A percentile compares a stretch with the other conserved stretches of the same genome.
Evolutionary conservation across 129 eudicot genomes (phyloP).

Genomic region (Tagetes erecta): DNA sequence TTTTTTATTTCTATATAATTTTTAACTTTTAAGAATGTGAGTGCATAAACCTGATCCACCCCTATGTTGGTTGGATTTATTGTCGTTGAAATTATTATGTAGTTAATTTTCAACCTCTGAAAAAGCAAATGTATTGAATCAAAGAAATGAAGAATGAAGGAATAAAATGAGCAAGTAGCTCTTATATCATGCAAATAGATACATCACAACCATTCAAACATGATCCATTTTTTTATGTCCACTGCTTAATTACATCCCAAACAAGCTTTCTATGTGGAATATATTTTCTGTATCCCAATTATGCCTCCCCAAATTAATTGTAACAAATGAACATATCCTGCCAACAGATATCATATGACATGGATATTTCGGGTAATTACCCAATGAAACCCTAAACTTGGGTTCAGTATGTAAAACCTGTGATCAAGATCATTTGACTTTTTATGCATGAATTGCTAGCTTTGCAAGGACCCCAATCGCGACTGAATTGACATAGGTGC

Average conservation of each 20-base stretch:
- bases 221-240: too few relatives aligned
- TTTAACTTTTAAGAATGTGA: too few relatives aligned
- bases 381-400: slow-evolving; percentile 3
- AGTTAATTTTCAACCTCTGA: too few relatives aligned
- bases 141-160: too few relatives aligned
- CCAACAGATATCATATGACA: slow-evolving; percentile 3
- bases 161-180: too few relatives aligned
- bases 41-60: too few relatives aligned
- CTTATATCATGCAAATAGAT: too few relatives aligned
- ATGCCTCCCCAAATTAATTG: background rate
- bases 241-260: background rate
- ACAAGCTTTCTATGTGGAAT: background rate
- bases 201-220: too few relatives aligned
- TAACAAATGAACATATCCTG: slow-evolving; percentile 17
- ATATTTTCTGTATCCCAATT: slow-evolving; percentile 1
- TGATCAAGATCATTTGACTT: slow-evolving; percentile 20
- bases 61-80: too few relatives aligned
- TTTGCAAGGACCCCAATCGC: slow-evolving; percentile 81
- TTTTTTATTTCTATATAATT: too few relatives aligned
- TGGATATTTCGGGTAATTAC: background rate
- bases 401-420: slow-evolving; percentile 5
- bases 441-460: slow-evolving; percentile 45
- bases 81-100: too few relatives aligned
- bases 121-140: too few relatives aligned
- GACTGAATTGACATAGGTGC: slow-evolving; percentile 64